These are phyloP conservation scores for Trichosanthes truncata DNA, from an alignment of 306 rosid genomes.

Conservation along the genomic window DNA sequence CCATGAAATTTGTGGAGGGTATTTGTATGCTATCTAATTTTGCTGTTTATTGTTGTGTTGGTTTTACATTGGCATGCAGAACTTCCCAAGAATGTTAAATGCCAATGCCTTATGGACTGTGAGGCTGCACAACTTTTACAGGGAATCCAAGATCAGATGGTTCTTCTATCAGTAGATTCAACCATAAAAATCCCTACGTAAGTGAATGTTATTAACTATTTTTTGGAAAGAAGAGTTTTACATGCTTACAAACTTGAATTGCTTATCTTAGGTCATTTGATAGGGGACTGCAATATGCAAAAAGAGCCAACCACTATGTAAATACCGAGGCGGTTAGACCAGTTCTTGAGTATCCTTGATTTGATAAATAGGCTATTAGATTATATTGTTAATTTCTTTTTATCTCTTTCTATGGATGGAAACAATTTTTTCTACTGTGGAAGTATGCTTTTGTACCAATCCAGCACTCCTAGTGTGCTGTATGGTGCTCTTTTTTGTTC, in stretches of 20 bases:
- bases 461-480: neutral
- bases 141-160: constrained; percentile 70
- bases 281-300: constrained; percentile 71
- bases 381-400: neutral
- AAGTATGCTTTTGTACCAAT: neutral
- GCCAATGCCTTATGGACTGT: constrained; percentile 76
- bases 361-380: neutral
- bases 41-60: neutral
- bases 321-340: constrained; percentile 38
- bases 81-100: constrained; percentile 56
- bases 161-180: constrained; percentile 63
- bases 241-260: constrained; percentile 11
- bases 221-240: constrained; percentile 7
- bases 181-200: constrained; percentile 56
- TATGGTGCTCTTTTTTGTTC: neutral
- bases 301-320: constrained; percentile 33
- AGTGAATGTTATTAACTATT: constrained; percentile 18
- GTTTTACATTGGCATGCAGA: constrained; percentile 28
- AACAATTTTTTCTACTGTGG: neutral
- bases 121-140: constrained; percentile 59
- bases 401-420: neutral
- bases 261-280: constrained; percentile 51
- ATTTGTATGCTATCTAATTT: neutral
- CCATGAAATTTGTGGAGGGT: neutral
- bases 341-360: constrained; percentile 73